phyloP scores from a whole-genome alignment of 2,329 filamentous ascomycete species.

The Trichophyton equinum region DNA sequence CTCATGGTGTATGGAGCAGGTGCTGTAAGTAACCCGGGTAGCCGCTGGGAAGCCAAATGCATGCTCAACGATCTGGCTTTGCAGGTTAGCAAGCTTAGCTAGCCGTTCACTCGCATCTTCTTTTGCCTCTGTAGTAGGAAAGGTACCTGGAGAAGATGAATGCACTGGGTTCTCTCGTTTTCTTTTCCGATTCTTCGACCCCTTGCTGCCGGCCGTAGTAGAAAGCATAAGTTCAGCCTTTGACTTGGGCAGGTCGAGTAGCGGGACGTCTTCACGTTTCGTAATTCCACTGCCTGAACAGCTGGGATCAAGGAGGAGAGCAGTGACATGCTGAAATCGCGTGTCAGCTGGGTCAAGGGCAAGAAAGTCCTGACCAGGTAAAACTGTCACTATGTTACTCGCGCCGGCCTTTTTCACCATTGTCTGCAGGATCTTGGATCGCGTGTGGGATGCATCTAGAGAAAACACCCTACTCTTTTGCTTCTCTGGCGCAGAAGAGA shows the following conservation, averaged over 20 bases:
- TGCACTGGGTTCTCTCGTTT: slow-evolving; percentile 31
- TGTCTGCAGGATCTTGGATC: slow-evolving; percentile 64
- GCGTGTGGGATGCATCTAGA: slow-evolving; percentile 31
- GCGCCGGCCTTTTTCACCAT: slow-evolving; percentile 75
- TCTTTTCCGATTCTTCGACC: slow-evolving; percentile 23
- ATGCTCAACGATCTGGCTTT: slow-evolving; percentile 68
- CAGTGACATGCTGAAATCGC: slow-evolving; percentile 58
- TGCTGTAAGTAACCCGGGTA: slow-evolving; percentile 73
- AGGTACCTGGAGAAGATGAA: background rate
- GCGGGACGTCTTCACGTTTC: slow-evolving; percentile 66
- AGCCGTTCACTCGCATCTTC: slow-evolving; percentile 46
- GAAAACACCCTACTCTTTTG: slow-evolving; percentile 38
- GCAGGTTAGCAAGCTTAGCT: slow-evolving; percentile 63
- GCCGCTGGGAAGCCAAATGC: slow-evolving; percentile 71
- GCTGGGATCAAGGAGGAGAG: slow-evolving; percentile 78
- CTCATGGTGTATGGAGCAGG: slow-evolving; percentile 73
- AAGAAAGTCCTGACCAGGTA: slow-evolving; percentile 68
- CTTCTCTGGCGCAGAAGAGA: slow-evolving; percentile 28
- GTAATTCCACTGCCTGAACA: slow-evolving; percentile 95
- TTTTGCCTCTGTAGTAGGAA: slow-evolving; percentile 17
- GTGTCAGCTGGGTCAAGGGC: slow-evolving; percentile 53
- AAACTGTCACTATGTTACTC: slow-evolving; percentile 52
- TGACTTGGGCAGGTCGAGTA: slow-evolving; percentile 46
- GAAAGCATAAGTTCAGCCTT: slow-evolving; percentile 6
- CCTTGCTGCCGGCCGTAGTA: slow-evolving; percentile 22